These are phyloP conservation scores for Penicillium canescens DNA, from an alignment of 495 filamentous ascomycete genomes.

Conservation along the genomic window DNA sequence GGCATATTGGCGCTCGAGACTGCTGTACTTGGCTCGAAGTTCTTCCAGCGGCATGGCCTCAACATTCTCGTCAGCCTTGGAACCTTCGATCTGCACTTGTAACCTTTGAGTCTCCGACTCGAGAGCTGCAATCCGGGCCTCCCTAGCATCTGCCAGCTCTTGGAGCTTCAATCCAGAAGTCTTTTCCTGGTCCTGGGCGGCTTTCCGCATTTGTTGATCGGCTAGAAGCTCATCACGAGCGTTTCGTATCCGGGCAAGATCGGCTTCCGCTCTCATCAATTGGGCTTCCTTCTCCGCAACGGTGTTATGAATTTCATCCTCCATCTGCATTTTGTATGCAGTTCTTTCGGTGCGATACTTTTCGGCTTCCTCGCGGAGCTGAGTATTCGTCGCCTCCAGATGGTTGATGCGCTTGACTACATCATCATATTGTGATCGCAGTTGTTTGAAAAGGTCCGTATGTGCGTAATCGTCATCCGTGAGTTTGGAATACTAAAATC, in stretches of 20 bases:
- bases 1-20: conserved; percentile 73
- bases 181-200: conserved; percentile 73
- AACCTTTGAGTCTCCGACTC: conserved; percentile 80
- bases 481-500: conserved; percentile 59
- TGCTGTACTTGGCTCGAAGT: conserved; percentile 68
- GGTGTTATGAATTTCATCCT: conserved; percentile 69
- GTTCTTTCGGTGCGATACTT: conserved; percentile 83
- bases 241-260: conserved; percentile 80
- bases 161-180: conserved; percentile 66
- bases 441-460: conserved; percentile 87
- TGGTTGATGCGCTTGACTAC: conserved; percentile 89
- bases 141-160: conserved; percentile 74
- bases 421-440: conserved; percentile 89
- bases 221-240: conserved; percentile 80
- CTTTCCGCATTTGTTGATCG: conserved; percentile 77
- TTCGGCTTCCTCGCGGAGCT: conserved; percentile 80
- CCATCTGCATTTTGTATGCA: conserved; percentile 73
- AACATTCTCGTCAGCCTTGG: conserved; percentile 40
- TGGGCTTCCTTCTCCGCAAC: conserved; percentile 78
- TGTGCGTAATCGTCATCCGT: conserved; percentile 92
- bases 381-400: conserved; percentile 82
- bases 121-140: conserved; percentile 72
- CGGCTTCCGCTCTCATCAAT: conserved; percentile 75
- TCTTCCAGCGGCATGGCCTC: conserved; percentile 60
- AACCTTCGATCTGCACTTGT: conserved; percentile 50